Base-by-base conservation (phyloP, 2,329 filamentous ascomycete genomes). In the Mariannaea sp. region DNA sequence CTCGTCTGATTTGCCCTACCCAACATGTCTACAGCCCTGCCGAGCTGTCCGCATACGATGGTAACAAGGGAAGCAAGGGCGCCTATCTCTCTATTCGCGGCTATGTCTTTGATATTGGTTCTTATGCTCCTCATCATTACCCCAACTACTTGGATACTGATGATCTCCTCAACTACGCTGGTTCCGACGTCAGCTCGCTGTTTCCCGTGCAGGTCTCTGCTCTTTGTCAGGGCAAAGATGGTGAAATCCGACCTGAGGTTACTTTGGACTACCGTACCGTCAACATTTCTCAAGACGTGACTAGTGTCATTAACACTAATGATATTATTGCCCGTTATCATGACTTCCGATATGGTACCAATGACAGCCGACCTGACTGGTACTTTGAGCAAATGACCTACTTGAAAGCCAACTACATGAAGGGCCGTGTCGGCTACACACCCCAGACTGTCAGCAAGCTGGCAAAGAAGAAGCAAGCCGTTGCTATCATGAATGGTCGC, bases 161-260 rank as follows among this genome's bases (percentile, higher is more conserved):
- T 27, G 84, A 84, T 7, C 73, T 97, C 40, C 77, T 88, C 58
- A 87, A 89, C 64, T 99, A 97, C 64, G 92, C 89, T 41, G 94
- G 94, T 47, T 75, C 84, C 36, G 95, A 99, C 67, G 87, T 92
- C n/a, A 95, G 90, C 17, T 78, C 82, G 32, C 80, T 99, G 9
- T 99, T 99, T 75, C 94, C 95, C 0, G 81, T 99, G 1, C 94
- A 99, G 70, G 93, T 99, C 13, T 95, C 88, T 4, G 92, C 93
- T 36, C 80, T 99, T 30, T 99, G 94, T 72, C 83, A 88, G 55
- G 94, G 93, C 53, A 83, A 82, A 26, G 79, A 86, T 59, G 89
- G 88, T 17, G 68, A 66, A 1, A 76, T 85, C 36, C 81, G 90
- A 66, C 81, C 82, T 3, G 81, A 85, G 35, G 90, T 99, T n/a